phyloP scores from a whole-genome alignment of 331 rosid species.

The Stylosanthes scabra region DNA sequence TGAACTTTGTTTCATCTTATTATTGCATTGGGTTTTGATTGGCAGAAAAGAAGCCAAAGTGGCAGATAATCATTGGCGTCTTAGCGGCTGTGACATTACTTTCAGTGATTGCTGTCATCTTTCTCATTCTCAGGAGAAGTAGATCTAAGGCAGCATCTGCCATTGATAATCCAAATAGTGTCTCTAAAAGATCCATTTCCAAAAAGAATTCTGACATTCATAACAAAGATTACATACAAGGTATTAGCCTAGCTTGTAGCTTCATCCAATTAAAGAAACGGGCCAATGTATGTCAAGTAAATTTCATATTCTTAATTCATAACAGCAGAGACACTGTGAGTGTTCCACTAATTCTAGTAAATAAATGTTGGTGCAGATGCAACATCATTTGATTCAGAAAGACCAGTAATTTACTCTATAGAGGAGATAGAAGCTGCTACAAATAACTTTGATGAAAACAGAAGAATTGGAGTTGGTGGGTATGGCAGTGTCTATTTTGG shows the following conservation, averaged over 20 bases:
- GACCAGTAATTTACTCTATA: slow-evolving; percentile 54
- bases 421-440: slow-evolving; percentile 82
- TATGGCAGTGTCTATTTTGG: slow-evolving; percentile 78
- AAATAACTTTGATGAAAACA: slow-evolving; percentile 57
- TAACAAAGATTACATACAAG: slow-evolving; percentile 50
- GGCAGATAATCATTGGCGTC: slow-evolving; percentile 48
- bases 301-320: too few species aligned
- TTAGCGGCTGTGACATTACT: slow-evolving; percentile 54
- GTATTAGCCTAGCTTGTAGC: slow-evolving; percentile 39
- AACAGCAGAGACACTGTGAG: too few species aligned
- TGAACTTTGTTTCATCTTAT: too few species aligned
- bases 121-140: slow-evolving; percentile 50
- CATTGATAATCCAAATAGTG: slow-evolving; percentile 42
- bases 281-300: too few species aligned
- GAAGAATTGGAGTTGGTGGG: slow-evolving; percentile 84
- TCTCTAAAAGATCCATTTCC: slow-evolving; percentile 49
- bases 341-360: too few species aligned
- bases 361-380: slow-evolving; percentile 46
- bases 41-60: slow-evolving; percentile 45
- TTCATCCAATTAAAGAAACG: too few species aligned
- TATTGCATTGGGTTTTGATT: slow-evolving; percentile 12
- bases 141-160: slow-evolving; percentile 15
- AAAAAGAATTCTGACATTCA: slow-evolving; percentile 38
- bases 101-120: slow-evolving; percentile 45
- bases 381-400: slow-evolving; percentile 67